These are phyloP conservation scores for Grosmannia clavigera DNA, from an alignment of 2,329 filamentous ascomycete genomes.

Conservation along the genomic window DNA sequence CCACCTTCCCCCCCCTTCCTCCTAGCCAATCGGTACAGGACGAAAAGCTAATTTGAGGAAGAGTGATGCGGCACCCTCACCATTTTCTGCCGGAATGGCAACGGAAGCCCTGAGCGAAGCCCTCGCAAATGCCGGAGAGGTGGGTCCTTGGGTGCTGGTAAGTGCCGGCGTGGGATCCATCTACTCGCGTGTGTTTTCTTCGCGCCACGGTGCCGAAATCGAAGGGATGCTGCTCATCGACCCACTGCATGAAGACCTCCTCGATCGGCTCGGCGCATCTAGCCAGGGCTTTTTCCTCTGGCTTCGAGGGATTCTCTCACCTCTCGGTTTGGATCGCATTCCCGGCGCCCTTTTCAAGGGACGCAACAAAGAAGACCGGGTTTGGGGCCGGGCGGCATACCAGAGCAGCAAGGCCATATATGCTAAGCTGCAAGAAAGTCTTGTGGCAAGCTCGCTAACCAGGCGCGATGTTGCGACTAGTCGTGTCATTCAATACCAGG, in stretches of 20 bases:
- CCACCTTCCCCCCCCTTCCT: too few species aligned
- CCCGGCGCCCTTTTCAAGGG: conserved; percentile 72
- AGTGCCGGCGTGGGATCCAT: conserved; percentile 79
- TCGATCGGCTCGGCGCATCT: conserved; percentile 53
- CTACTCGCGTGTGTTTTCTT: conserved; percentile 83
- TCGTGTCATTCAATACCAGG: conserved; percentile 62
- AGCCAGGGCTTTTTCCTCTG: conserved; percentile 73
- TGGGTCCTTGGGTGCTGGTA: conserved; percentile 78
- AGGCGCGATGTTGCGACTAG: conserved; percentile 71
- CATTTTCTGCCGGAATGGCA: conserved; percentile 86
- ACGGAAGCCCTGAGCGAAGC: conserved; percentile 81
- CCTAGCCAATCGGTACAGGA: too few species aligned
- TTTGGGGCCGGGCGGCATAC: conserved; percentile 68
- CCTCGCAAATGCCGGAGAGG: conserved; percentile 65
- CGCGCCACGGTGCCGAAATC: conserved; percentile 63
- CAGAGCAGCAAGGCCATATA: conserved; percentile 78
- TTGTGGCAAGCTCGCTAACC: conserved; percentile 75
- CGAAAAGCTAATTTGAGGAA: conserved; percentile 14
- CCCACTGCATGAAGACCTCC: conserved; percentile 75
- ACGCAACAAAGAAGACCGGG: conserved; percentile 67
- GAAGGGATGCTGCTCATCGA: conserved; percentile 77
- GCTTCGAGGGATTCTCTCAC: conserved; percentile 74
- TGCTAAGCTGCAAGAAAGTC: conserved; percentile 81
- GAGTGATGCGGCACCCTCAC: conserved; percentile 83
- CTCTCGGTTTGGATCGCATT: conserved; percentile 72